Evolutionary conservation across 306 rosid genomes (phyloP), one percentile per base, ranked within the genome.

Genomic region (Ormosia semicastrata): DNA sequence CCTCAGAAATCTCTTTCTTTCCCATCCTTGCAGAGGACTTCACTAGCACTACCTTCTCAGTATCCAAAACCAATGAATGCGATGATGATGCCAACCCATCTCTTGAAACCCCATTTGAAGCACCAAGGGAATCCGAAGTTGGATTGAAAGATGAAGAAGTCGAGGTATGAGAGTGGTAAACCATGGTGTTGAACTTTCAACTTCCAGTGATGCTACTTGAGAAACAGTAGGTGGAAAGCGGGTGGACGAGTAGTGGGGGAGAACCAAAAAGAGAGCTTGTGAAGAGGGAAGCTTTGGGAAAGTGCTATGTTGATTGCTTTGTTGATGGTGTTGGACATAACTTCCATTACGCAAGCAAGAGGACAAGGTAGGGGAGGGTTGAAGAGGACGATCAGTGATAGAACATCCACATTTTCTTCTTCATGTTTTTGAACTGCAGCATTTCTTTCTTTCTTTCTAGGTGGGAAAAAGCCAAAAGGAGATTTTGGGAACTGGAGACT

Each of bases 191-290:
- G 1, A 67, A 57, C n/a, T 60, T 34, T 17, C 5, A 3, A 36
- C 5, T 34, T 17, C n/a, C 11, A 56, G 8, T 33, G 36, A 30
- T 5, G 7, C 29, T 50, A 76, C 0, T 15, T 37, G 52, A 84
- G 37, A 86, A 69, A 72, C 83, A 87, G 17, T 77, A 84, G 56
- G 62, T 81, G 80, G 71, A 80, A 13, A 85, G 57, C n/a, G 69
- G 95, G 95, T 8, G 95, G 91, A 56, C 93, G 90, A 71, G 86
- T 77, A 0, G 86, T 85, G 47, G 88, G 91, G 77, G 90, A 82
- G 68, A 89, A 89, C 91, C 91, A 87, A 44, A 91, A 89, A 39
- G 91, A 83, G 71, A 83, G 88, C 75, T 74, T 89, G 8, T 82
- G 70, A 12, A 77, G 57, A 67, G 86, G 81, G 84, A 83, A 81